phyloP scores from a whole-genome alignment of 306 rosid genomes.

The Vigna mungo region DNA sequence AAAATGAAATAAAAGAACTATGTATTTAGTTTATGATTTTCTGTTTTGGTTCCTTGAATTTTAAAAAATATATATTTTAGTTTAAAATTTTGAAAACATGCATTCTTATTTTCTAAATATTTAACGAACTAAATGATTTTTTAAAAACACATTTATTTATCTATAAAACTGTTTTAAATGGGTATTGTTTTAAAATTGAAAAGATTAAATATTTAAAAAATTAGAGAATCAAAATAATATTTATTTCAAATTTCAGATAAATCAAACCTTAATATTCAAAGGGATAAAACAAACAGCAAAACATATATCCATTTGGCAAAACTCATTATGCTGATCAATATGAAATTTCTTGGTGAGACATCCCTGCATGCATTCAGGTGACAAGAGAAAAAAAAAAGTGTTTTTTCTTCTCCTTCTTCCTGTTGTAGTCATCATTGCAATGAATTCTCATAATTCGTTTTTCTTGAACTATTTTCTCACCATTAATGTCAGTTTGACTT shows the following conservation, averaged over 20 bases:
- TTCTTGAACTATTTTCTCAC: neutral
- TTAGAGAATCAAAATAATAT: no score
- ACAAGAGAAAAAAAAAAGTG: conserved; percentile 7
- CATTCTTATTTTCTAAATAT: no score
- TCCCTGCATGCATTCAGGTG: conserved; percentile 22
- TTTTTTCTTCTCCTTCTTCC: conserved; percentile 4
- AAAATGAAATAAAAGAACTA: neutral
- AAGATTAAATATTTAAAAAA: no score
- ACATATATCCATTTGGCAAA: neutral
- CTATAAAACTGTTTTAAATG: no score
- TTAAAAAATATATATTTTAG: no score
- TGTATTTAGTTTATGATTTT: no score
- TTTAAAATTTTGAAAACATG: no score
- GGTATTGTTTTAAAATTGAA: no score
- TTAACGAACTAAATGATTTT: no score
- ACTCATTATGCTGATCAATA: neutral
- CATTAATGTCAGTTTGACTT: conserved; percentile 6
- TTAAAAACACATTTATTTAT: no score
- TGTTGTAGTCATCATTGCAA: conserved; percentile 19
- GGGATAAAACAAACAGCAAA: neutral
- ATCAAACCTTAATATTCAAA: neutral
- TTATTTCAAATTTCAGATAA: no score
- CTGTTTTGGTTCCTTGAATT: no score
- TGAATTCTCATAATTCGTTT: conserved; percentile 22
- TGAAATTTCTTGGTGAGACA: neutral